Evolutionary conservation across 208 protist species (phyloP).

Genomic region (Crithidia mellificae): DNA sequence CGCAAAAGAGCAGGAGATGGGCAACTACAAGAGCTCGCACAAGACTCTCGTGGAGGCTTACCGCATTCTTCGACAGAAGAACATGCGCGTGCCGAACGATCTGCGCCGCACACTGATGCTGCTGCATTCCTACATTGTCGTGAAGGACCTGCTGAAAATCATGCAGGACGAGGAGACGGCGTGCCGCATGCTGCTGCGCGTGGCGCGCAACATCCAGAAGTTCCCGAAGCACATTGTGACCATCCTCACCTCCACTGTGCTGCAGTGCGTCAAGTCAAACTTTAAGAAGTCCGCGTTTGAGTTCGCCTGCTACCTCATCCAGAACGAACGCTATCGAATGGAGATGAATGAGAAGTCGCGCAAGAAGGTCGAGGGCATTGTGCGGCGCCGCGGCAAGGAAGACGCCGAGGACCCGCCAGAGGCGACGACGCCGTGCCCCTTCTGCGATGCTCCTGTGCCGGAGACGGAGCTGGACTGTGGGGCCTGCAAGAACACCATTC

Average conservation of each 20-base stretch:
- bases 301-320: conserved; percentile 94
- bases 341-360: conserved; percentile 94
- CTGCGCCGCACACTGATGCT: conserved; percentile 92
- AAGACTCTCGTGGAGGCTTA: conserved; percentile 94
- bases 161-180: conserved; percentile 90
- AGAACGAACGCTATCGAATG: conserved; percentile 93
- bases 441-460: conserved; percentile 85
- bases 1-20: conserved; percentile 93
- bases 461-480: conserved; percentile 94
- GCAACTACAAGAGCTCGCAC: conserved; percentile 94
- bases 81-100: conserved; percentile 90
- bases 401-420: conserved; percentile 83
- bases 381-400: conserved; percentile 87
- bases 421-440: conserved; percentile 89
- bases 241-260: conserved; percentile 95
- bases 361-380: conserved; percentile 96
- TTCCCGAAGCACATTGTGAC: conserved; percentile 94
- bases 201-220: conserved; percentile 94
- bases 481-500: conserved; percentile 93
- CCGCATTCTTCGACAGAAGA: conserved; percentile 84
- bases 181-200: conserved; percentile 95
- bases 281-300: conserved; percentile 95
- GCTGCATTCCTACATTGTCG: conserved; percentile 97
- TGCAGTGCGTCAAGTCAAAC: conserved; percentile 93
- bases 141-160: conserved; percentile 91